Conservation (phyloP, 2,329 filamentous ascomycete genomes). For the Sporothrix brunneoviolacea region DNA sequence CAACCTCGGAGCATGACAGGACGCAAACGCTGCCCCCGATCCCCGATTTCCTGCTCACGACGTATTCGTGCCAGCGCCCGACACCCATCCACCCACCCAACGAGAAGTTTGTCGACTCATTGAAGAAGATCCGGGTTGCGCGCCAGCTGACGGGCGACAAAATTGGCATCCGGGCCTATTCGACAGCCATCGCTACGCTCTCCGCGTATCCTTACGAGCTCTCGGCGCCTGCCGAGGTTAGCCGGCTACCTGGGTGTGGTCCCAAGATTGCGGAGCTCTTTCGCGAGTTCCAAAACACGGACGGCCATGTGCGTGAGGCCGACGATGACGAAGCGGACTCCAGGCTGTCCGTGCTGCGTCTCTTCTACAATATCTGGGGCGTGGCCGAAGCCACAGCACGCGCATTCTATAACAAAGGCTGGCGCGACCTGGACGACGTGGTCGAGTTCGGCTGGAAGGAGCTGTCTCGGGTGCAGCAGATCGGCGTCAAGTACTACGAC, state of each 20-base stretch:
- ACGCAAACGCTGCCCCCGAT: conserved; percentile 50
- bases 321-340: conserved; percentile 57
- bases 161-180: conserved; percentile 79
- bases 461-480: conserved; percentile 77
- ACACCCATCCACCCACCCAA: conserved; percentile 68
- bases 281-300: conserved; percentile 61
- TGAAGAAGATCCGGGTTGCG: conserved; percentile 67
- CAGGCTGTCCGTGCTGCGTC: conserved; percentile 55
- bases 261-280: conserved; percentile 72
- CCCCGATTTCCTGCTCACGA: conserved; percentile 58
- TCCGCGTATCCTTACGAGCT: conserved; percentile 66
- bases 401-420: conserved; percentile 73
- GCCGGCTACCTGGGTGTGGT: conserved; percentile 69
- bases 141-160: conserved; percentile 67
- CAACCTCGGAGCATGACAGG: conserved; percentile 72
- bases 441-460: conserved; percentile 72
- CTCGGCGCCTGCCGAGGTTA: conserved; percentile 36
- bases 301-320: conserved; percentile 53
- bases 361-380: conserved; percentile 87
- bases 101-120: conserved; percentile 61
- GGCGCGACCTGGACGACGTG: conserved; percentile 79
- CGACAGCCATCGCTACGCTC: conserved; percentile 74
- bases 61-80: conserved; percentile 75
- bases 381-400: conserved; percentile 75
- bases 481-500: conserved; percentile 88